A percentile compares a stretch with the other conserved stretches of the same genome.
These are phyloP conservation scores for Colletotrichum ledebouriae DNA, from an alignment of 2,329 filamentous ascomycete species.

Conservation along the genomic window DNA sequence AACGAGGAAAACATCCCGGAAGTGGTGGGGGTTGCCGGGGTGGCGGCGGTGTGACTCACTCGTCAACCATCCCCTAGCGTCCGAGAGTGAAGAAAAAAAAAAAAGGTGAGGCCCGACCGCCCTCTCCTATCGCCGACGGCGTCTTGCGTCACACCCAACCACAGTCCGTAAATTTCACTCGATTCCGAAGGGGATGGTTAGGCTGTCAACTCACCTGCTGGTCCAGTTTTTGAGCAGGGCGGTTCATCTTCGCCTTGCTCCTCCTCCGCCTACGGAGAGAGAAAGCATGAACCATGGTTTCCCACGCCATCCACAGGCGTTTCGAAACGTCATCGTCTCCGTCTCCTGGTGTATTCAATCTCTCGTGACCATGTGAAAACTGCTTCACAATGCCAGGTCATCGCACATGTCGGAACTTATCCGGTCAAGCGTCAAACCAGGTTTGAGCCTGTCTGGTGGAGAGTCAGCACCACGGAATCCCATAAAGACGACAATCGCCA, in stretches of 20 bases:
- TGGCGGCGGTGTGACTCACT: slow-evolving; percentile 38
- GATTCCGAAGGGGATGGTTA: no score
- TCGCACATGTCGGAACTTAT: slow-evolving; percentile 5
- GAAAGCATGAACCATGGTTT: no score
- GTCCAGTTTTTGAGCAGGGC: background rate
- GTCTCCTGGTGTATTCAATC: background rate
- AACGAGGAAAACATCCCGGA: slow-evolving; percentile 11
- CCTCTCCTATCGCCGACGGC: slow-evolving; percentile 37
- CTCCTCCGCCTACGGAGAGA: slow-evolving; percentile 4
- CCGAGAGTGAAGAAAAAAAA: no score
- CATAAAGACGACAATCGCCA: background rate
- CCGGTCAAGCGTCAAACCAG: background rate
- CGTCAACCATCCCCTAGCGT: background rate
- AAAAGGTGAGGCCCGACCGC: background rate
- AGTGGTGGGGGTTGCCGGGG: background rate
- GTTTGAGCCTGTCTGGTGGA: background rate
- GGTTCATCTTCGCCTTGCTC: background rate
- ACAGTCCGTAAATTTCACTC: no score
- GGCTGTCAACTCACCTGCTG: background rate
- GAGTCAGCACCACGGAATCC: background rate
- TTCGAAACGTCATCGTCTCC: slow-evolving; percentile 10
- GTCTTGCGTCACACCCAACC: background rate
- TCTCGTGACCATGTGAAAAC: slow-evolving; percentile 5
- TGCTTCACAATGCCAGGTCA: slow-evolving; percentile 1
- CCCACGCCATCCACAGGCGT: no score